Percentiles rank a stretch among this genome's conserved stretches.
Conservation (phyloP, 306 rosid species). For the Citrullus colocynthis region DNA sequence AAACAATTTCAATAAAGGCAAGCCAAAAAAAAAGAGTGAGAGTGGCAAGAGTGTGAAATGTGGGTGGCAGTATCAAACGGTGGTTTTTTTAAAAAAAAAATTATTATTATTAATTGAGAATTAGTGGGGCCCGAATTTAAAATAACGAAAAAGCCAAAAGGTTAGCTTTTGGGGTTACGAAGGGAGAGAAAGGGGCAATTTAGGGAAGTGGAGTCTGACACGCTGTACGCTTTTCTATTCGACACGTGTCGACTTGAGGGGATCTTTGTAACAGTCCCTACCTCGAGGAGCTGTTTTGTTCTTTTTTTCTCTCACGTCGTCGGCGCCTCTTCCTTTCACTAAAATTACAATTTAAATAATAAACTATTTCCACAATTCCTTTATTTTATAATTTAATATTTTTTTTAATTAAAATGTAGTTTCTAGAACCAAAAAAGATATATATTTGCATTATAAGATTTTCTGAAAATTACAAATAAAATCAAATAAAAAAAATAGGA, state of each 20-base stretch:
- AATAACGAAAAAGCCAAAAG: not conserved
- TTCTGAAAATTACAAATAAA: no score
- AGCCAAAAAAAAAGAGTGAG: not conserved
- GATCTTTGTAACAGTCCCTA: not conserved
- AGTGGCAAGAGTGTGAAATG: not conserved
- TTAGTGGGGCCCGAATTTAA: not conserved
- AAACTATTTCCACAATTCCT: not conserved
- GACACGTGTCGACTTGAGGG: not conserved
- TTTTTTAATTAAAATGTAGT: no score
- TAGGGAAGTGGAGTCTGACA: not conserved
- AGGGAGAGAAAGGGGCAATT: not conserved
- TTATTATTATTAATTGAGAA: no score
- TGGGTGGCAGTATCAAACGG: not conserved
- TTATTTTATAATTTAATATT: not conserved
- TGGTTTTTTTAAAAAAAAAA: not conserved
- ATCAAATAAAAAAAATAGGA: no score
- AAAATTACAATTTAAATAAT: not conserved
- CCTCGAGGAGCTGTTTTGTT: not conserved
- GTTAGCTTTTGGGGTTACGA: not conserved
- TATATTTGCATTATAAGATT: no score
- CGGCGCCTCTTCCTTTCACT: not conserved
- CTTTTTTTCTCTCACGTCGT: not conserved
- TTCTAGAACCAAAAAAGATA: no score
- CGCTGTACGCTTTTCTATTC: not conserved
- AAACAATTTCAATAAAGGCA: not conserved